A percentile compares a stretch with the other conserved stretches of the same genome.
Conservation (phyloP, 371 early-diverging fungal genomes). For the Choanephora cucurbitarum region DNA sequence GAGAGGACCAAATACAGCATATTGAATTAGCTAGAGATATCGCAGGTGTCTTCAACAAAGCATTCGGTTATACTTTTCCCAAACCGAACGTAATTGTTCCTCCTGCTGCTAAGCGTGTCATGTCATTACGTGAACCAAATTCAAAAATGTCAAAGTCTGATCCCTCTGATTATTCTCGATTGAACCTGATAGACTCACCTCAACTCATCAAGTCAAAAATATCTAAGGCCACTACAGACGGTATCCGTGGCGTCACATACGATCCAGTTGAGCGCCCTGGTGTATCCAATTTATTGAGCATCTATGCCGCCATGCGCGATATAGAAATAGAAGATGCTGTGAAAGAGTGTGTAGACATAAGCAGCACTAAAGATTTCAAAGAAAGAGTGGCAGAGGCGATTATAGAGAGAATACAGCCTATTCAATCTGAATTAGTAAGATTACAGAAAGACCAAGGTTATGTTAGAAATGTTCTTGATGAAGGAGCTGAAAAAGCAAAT, state of each 20-base stretch:
- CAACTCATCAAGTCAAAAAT: slow-evolving; percentile 70
- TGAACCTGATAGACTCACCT: slow-evolving; percentile 77
- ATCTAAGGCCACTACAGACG: slow-evolving; percentile 77
- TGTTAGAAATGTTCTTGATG: slow-evolving; percentile 61
- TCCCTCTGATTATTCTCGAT: slow-evolving; percentile 67
- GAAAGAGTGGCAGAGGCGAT: slow-evolving; percentile 69
- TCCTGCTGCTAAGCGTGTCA: slow-evolving; percentile 75
- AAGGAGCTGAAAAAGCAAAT: slow-evolving; percentile 64
- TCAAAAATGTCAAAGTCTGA: slow-evolving; percentile 96
- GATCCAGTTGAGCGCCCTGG: slow-evolving; percentile 80
- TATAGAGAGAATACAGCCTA: slow-evolving; percentile 62
- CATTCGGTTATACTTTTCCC: slow-evolving; percentile 64
- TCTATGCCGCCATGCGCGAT: slow-evolving; percentile 67
- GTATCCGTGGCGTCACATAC: slow-evolving; percentile 66
- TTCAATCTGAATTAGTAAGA: slow-evolving; percentile 62
- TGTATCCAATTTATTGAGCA: slow-evolving; percentile 78
- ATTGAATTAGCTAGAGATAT: slow-evolving; percentile 84
- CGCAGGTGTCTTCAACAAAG: slow-evolving; percentile 75
- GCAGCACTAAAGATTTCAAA: slow-evolving; percentile 70
- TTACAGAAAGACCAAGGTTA: slow-evolving; percentile 63
- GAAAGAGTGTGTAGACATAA: slow-evolving; percentile 42
- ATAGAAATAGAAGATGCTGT: slow-evolving; percentile 47
- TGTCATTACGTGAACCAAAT: slow-evolving; percentile 80
- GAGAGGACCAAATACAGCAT: slow-evolving; percentile 94
- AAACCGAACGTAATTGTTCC: slow-evolving; percentile 70